Evolutionary conservation across 331 rosid species (phyloP).

Genomic region (Arachis monticola): DNA sequence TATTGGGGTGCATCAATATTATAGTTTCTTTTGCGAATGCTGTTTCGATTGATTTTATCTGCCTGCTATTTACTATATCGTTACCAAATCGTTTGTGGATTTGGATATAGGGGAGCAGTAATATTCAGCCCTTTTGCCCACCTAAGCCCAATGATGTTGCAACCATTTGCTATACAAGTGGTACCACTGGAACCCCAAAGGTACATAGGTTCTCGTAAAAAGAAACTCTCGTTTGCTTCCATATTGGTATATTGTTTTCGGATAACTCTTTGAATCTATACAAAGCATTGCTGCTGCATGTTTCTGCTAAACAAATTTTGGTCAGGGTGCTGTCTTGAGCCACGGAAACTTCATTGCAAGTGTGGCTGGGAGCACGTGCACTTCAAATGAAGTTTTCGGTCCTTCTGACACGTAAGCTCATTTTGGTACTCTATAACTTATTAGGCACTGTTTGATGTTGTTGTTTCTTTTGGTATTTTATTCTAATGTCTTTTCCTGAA

Average conservation of each 20-base stretch:
- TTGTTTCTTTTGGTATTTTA: constrained; percentile 32
- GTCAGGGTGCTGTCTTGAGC: constrained; percentile 89
- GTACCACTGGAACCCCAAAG: constrained; percentile 99
- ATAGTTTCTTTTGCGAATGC: constrained; percentile 27
- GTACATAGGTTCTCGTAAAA: constrained; percentile 41
- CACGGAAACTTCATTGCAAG: constrained; percentile 90
- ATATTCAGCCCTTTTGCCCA: constrained; percentile 74
- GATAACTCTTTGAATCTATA: constrained; percentile 21
- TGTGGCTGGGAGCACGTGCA: constrained; percentile 72
- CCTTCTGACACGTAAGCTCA: constrained; percentile 87
- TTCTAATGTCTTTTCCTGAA: constrained; percentile 35
- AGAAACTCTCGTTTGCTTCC: constrained; percentile 37
- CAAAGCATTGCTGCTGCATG: constrained; percentile 23
- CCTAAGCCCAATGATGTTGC: constrained; percentile 89
- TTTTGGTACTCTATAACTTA: constrained; percentile 20
- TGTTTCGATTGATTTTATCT: constrained; percentile 33
- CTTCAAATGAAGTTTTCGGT: constrained; percentile 47
- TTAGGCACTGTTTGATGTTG: background rate
- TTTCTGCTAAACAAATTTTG: constrained; percentile 43
- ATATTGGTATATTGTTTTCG: constrained; percentile 20
- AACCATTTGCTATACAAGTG: constrained; percentile 97
- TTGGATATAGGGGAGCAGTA: constrained; percentile 74
- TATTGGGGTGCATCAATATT: constrained; percentile 16
- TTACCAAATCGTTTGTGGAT: constrained; percentile 35
- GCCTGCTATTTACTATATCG: constrained; percentile 26